Evolutionary conservation across 2,329 filamentous ascomycete genomes (phyloP).

Genomic region (Emmonsia crescens): DNA sequence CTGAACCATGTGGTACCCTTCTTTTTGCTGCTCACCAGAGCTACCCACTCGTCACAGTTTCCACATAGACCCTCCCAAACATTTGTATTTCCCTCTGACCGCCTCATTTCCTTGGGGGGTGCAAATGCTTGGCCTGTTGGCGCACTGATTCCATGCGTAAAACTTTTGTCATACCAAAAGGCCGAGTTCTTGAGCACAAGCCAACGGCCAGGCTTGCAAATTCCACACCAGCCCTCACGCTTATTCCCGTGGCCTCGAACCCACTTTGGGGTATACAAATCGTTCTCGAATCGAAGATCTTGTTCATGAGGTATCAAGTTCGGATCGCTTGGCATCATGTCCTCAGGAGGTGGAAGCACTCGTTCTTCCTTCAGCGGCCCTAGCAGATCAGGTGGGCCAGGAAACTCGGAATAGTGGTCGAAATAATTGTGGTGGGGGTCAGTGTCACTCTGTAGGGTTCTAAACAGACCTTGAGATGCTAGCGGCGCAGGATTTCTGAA

Average conservation of each 20-base stretch:
- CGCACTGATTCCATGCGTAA: constrained; percentile 76
- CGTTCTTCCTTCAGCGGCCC: constrained; percentile 65
- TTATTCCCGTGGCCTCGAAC: constrained; percentile 78
- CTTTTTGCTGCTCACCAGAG: constrained; percentile 60
- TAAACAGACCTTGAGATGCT: constrained; percentile 62
- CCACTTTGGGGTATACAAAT: constrained; percentile 75
- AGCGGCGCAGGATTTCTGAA: constrained; percentile 49
- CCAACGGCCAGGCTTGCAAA: constrained; percentile 79
- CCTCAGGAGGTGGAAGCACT: constrained; percentile 61
- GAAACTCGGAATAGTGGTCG: constrained; percentile 59
- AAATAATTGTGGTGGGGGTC: constrained; percentile 48
- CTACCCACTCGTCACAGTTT: constrained; percentile 25
- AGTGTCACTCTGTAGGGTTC: constrained; percentile 63
- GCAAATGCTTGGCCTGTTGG: constrained; percentile 70
- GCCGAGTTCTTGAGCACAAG: constrained; percentile 81
- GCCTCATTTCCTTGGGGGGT: constrained; percentile 61
- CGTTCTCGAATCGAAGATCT: constrained; percentile 65
- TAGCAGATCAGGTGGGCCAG: constrained; percentile 66
- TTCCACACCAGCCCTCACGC: constrained; percentile 80
- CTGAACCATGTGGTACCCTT: constrained; percentile 89
- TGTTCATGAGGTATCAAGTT: constrained; percentile 69
- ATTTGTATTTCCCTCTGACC: constrained; percentile 66
- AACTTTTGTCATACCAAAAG: constrained; percentile 89
- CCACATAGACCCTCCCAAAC: constrained; percentile 30
- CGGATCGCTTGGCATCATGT: constrained; percentile 69